Evolutionary conservation across 495 filamentous ascomycete genomes (phyloP).

Genomic region (Oidiodendron maius): DNA sequence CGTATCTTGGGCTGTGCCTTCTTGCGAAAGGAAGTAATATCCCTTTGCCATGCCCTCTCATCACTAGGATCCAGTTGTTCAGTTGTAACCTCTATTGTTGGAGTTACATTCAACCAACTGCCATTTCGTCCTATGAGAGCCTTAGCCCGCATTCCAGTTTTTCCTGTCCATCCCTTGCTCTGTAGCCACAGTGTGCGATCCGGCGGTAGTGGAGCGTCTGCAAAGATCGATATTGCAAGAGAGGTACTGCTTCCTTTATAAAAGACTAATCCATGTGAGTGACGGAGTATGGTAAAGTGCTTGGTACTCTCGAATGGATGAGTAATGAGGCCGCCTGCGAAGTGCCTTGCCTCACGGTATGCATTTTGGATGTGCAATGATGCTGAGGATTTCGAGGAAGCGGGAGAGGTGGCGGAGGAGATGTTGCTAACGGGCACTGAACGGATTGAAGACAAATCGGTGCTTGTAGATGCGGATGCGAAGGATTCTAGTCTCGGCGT

Average conservation of each 20-base stretch:
- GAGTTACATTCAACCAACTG: conserved; percentile 62
- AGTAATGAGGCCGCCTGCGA: conserved; percentile 55
- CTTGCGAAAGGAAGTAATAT: conserved; percentile 53
- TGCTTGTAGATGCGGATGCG: neutral
- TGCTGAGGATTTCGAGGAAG: neutral
- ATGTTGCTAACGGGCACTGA: neutral
- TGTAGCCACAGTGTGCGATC: conserved; percentile 61
- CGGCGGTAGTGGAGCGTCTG: conserved; percentile 46
- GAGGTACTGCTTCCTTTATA: conserved; percentile 59
- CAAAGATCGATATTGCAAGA: conserved; percentile 56
- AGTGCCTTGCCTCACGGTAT: conserved; percentile 39
- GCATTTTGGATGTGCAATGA: conserved; percentile 10
- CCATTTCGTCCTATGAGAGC: conserved; percentile 47
- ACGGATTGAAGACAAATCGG: neutral
- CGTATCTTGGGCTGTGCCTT: conserved; percentile 35
- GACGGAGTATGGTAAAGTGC: conserved; percentile 61
- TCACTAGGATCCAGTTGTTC: conserved; percentile 41
- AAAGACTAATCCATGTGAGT: conserved; percentile 55
- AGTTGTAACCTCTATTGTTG: conserved; percentile 35
- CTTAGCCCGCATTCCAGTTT: conserved; percentile 61
- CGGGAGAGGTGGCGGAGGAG: neutral
- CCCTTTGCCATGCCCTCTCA: conserved; percentile 61
- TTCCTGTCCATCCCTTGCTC: conserved; percentile 59
- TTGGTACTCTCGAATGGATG: conserved; percentile 60
- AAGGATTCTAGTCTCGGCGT: neutral